Base-by-base conservation (phyloP, 805 yeast species). In the Yamadazyma nakazawae region DNA sequence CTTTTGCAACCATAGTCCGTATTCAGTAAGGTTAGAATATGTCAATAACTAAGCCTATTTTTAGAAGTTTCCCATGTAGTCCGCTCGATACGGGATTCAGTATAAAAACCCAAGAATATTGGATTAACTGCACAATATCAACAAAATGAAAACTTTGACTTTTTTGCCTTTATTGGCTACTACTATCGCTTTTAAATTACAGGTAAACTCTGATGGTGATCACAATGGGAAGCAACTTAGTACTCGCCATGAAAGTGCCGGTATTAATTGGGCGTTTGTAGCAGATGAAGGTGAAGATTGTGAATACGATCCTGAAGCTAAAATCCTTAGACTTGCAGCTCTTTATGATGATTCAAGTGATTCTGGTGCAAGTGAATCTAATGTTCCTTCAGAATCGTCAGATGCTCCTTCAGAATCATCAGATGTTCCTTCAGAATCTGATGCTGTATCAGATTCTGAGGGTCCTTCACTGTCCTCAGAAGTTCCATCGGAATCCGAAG, bases 241-340 rank as follows among this genome's bases (percentile, higher is more conserved):
- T 39, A 46, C 61, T 34, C 45, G 45, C 35, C 79, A 72, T 54
- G 74, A 68, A 54, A 78, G 78, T 53, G 79, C 79, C 37, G 79
- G 70, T 49, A 57, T 72, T 50, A 58, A 64, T 61, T 74, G 68
- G 57, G 50, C 66, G 17, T 64, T 68, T 58, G 46, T 69, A 31
- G 41, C 41, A 16, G 35, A 40, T 16, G 21, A 41, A 12, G 63
- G 62, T 18, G 28, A 37, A 18, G 34, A 34, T 10, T 35, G 37
- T 7, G 21, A 18, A 14, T 48, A 43, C 36, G 25, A 47, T 11
- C 10, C 34, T 3, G 31, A 12, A 1, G 24, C 41, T 24, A 17
- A 42, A 12, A 26, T 13, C 12, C 42, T 48, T 16, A 14, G 16
- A 25, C 35, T 19, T 16, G 14, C 14, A 10, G 34, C 24, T 21